Base-by-base conservation (phyloP, 140 eudicot species). In the Anethum foeniculum region DNA sequence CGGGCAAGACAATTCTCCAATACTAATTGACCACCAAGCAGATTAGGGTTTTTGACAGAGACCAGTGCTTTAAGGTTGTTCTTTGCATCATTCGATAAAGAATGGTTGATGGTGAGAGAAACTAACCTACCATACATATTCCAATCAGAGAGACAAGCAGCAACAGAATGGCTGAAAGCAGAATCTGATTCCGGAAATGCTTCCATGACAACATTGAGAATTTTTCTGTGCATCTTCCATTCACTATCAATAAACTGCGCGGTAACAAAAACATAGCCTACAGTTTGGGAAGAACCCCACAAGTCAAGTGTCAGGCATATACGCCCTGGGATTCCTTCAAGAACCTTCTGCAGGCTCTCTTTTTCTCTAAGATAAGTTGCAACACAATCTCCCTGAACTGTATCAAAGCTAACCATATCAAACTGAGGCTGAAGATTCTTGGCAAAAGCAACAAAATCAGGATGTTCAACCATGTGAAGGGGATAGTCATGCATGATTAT, bases 401-500 rank as follows among this genome's bases (percentile, higher is more conserved):
- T 90, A 62, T 85, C 88, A 78, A 90, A 88, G 85, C 85, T 88
- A 83, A 92, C 96, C 91, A 89, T 84, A 80, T 88, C 96, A 47
- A 92, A 94, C 3, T 88, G 89, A 34, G 97, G 97, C 84, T 94
- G 97, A 18, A 94, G 90, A 73, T 86, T 92, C 65, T 88, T 90
- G 27, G 85, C 95, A 81, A 88, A 92, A 3, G 97, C 84, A 27
- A 92, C 71, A 41, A 94, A 92, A 12, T 96, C 96, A 4, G 99
- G 90, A 80, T 90, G 93, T 56, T 94, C 97, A 5, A 92, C 97
- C 38, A 94, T 90, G 80, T 92, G 96, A 47, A 94, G 92, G 12
- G 96, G 99, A 84, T 94, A 94, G 30, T 90, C 96, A 28, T 94
- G 97, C 97, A 94, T 90, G 67, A 90, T 92, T 65, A 94, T 87